These are phyloP conservation scores for Cercospora beticola DNA, from an alignment of 2,329 filamentous ascomycete genomes.

Conservation along the genomic window DNA sequence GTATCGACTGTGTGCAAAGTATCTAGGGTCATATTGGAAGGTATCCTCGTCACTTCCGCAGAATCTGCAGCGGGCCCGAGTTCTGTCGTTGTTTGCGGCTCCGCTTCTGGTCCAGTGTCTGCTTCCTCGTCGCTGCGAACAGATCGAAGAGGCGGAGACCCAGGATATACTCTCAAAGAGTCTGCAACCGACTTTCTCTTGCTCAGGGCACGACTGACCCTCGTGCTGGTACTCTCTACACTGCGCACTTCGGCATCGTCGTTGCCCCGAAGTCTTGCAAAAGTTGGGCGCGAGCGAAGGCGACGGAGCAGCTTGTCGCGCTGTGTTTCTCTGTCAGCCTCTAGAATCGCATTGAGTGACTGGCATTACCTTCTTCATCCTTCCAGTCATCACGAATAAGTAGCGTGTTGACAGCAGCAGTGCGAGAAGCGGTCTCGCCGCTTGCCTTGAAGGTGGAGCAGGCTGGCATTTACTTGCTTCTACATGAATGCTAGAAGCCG, in stretches of 20 bases:
- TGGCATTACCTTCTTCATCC: background rate
- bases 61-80: background rate
- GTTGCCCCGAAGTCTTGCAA: background rate
- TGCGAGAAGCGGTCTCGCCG: background rate
- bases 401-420: no score
- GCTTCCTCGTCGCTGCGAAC: background rate
- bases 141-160: background rate
- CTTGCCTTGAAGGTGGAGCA: background rate
- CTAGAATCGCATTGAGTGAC: background rate
- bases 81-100: background rate
- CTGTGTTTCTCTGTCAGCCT: background rate
- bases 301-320: background rate
- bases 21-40: conserved; percentile 1
- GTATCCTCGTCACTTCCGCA: background rate
- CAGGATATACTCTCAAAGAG: conserved; percentile 15
- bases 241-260: conserved; percentile 4
- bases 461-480: conserved; percentile 3
- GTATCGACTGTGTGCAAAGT: conserved; percentile 2
- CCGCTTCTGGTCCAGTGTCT: background rate
- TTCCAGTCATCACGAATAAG: background rate
- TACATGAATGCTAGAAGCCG: conserved; percentile 5
- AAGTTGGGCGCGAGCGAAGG: background rate
- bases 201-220: conserved; percentile 8
- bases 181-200: conserved; percentile 13
- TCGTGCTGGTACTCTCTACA: conserved; percentile 10